These are phyloP conservation scores for Backusella macrospora DNA, from an alignment of 192 early-diverging fungal species.

Conservation along the genomic window DNA sequence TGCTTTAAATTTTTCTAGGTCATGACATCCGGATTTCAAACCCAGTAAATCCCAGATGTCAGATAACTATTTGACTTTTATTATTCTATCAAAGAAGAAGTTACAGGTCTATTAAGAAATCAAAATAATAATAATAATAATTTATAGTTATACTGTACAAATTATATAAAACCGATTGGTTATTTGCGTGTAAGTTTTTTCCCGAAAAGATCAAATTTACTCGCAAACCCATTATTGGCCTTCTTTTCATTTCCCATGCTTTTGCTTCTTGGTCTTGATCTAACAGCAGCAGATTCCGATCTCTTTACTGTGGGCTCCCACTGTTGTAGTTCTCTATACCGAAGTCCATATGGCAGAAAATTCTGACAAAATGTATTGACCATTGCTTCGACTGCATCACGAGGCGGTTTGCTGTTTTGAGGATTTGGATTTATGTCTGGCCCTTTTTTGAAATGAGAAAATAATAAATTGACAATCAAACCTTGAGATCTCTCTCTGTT, in stretches of 20 bases:
- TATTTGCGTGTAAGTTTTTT: slow-evolving; percentile 11
- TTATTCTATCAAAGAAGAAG: neutral
- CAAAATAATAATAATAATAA: neutral
- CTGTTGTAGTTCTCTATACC: neutral
- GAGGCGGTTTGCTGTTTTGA: neutral
- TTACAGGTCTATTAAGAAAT: neutral
- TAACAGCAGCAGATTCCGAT: neutral
- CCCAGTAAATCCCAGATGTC: neutral
- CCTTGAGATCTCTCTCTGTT: slow-evolving; percentile 14
- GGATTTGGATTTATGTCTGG: neutral
- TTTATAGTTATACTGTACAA: slow-evolving; percentile 9
- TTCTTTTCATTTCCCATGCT: slow-evolving; percentile 10
- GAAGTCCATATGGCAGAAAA: slow-evolving; percentile 3
- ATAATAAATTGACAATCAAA: slow-evolving; percentile 13
- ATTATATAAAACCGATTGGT: neutral
- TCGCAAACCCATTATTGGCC: neutral
- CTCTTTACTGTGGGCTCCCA: neutral
- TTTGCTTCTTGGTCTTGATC: slow-evolving; percentile 10
- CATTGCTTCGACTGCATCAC: neutral
- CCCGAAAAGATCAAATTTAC: slow-evolving; percentile 7
- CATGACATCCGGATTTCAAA: slow-evolving; percentile 5
- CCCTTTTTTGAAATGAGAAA: slow-evolving; percentile 13
- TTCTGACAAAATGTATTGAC: slow-evolving; percentile 15
- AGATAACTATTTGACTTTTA: neutral
- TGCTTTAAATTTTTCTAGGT: neutral